Conservation (phyloP, 768 basidiomycete genomes). For the Megacollybia marginata region DNA sequence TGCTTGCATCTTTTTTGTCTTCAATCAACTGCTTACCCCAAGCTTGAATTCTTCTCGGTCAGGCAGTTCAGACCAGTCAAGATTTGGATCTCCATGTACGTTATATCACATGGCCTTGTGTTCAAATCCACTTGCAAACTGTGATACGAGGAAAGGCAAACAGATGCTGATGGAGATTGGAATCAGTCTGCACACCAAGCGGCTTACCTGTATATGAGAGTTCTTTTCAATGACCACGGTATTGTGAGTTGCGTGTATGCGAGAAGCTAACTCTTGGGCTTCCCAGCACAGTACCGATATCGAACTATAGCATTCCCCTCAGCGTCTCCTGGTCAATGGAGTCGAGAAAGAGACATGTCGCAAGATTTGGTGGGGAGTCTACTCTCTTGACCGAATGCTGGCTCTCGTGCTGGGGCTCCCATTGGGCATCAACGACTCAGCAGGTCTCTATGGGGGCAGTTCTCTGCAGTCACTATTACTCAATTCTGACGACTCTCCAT, state of each 20-base stretch:
- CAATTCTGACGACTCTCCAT: conserved; percentile 78
- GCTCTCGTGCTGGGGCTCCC: conserved; percentile 86
- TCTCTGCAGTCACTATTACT: conserved; percentile 86
- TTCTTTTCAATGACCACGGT: conserved; percentile 26
- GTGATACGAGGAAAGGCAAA: conserved; percentile 27
- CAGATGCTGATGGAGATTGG: conserved; percentile 11
- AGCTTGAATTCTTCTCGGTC: conserved; percentile 89
- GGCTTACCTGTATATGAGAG: conserved; percentile 20
- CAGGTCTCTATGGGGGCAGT: conserved; percentile 84
- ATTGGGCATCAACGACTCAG: conserved; percentile 80
- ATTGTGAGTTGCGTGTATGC: conserved; percentile 15
- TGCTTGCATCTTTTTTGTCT: conserved; percentile 87
- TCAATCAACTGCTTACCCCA: conserved; percentile 91
- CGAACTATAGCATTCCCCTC: conserved; percentile 64
- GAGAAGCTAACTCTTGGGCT: conserved; percentile 13
- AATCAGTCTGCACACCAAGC: neutral
- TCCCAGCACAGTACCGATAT: too few species aligned
- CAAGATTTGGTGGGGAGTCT: conserved; percentile 94
- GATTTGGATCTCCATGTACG: conserved; percentile 87
- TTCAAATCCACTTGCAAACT: conserved; percentile 14
- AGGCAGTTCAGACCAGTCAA: conserved; percentile 84
- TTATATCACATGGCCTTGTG: conserved; percentile 8
- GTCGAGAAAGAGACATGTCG: conserved; percentile 85
- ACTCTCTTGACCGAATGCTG: conserved; percentile 86
- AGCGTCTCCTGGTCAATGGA: conserved; percentile 57